Conservation (phyloP, 1,284 basidiomycete genomes). For the Ustilago sp. region DNA sequence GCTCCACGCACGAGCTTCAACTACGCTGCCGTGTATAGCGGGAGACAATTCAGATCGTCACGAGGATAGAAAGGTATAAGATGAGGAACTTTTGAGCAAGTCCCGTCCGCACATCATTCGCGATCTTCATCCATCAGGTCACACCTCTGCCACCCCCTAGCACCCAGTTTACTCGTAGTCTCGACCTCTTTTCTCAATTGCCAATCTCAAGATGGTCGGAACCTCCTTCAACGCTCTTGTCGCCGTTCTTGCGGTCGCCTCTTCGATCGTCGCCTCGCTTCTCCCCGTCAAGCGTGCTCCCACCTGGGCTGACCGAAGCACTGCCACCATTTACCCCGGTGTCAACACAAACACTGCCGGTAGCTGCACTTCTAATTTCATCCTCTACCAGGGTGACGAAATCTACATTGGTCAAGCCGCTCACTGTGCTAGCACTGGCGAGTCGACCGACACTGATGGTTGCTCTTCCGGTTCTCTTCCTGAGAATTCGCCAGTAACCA, state of each 20-base stretch:
- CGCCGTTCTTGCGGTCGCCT: constrained; percentile 20
- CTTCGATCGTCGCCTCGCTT: constrained; percentile 25
- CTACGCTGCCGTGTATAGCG: neutral
- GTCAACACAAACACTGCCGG: constrained; percentile 58
- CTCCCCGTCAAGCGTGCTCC: constrained; percentile 33
- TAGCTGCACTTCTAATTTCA: constrained; percentile 54
- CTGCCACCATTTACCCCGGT: constrained; percentile 54
- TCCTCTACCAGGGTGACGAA: constrained; percentile 47
- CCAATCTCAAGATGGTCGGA: constrained; percentile 28
- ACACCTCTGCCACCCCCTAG: neutral
- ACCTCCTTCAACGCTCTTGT: constrained; percentile 27
- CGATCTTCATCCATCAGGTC: neutral
- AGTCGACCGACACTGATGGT: constrained; percentile 46
- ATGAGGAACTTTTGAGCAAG: neutral
- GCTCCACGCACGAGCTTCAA: neutral
- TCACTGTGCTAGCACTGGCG: constrained; percentile 50
- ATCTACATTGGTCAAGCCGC: constrained; percentile 57
- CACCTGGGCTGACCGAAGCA: constrained; percentile 31
- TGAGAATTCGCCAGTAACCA: constrained; percentile 50
- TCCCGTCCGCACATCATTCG: neutral
- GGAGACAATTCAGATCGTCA: neutral
- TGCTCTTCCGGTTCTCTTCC: constrained; percentile 45
- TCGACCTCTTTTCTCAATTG: neutral
- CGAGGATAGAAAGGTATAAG: constrained; percentile 12
- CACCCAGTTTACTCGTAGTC: neutral